Evolutionary conservation across 2,329 filamentous ascomycete species (phyloP).

Genomic region (Aspergillus piperis): DNA sequence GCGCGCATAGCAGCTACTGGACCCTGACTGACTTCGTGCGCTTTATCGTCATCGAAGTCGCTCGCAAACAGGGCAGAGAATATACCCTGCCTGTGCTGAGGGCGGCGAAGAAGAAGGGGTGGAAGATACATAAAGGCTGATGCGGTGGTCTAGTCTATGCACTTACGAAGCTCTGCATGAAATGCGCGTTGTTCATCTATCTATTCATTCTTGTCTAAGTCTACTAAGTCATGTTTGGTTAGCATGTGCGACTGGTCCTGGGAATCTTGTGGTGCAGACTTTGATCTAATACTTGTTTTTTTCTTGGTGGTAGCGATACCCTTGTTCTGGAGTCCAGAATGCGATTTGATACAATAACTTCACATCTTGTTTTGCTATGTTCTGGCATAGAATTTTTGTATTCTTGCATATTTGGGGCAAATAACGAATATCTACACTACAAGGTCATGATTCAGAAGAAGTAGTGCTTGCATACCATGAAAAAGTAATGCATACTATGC

Average conservation of each 20-base stretch:
- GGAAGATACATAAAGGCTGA: slow-evolving; percentile 48
- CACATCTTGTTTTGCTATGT: no score
- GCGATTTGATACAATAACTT: neutral
- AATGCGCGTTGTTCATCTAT: neutral
- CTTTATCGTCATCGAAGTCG: slow-evolving; percentile 85
- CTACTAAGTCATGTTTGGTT: neutral
- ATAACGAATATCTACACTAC: no score
- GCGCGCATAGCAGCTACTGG: slow-evolving; percentile 96
- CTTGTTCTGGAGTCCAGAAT: neutral
- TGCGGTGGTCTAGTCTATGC: neutral
- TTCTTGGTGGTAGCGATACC: neutral
- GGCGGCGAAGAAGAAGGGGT: slow-evolving; percentile 54
- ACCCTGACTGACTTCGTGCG: slow-evolving; percentile 81
- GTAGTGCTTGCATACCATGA: no score
- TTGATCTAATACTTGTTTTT: neutral
- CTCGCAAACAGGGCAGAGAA: slow-evolving; percentile 68
- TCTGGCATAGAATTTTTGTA: no score
- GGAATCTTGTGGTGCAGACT: neutral
- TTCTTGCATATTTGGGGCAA: no score
- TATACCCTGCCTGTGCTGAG: slow-evolving; percentile 57
- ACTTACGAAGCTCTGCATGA: neutral
- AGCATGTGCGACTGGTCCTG: neutral
- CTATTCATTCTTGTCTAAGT: neutral
- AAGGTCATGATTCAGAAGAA: no score
- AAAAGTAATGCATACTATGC: no score